Base-by-base conservation (phyloP, 139 green algal genomes). In the Pedinophyceae sp. region DNA sequence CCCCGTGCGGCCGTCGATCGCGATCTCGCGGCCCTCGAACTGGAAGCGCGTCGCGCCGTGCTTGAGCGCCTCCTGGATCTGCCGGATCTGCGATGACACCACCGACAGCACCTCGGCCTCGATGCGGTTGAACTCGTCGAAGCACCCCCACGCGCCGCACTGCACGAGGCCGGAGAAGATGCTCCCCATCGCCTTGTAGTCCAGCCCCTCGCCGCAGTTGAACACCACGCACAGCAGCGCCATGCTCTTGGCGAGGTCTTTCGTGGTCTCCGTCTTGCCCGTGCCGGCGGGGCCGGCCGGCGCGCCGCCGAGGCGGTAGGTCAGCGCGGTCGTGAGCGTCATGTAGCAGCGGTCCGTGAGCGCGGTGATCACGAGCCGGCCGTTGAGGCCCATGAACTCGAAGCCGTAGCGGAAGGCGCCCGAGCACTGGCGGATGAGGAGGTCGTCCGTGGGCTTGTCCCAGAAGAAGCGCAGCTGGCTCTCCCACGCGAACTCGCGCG, bases 101-200 rank as follows among this genome's bases (percentile, higher is more conserved):
- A 85, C 78, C 4, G 54, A 73, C 41, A 92, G 77, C 57, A 92
- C 82, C 60, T 92, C 82, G 7, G 76, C 71, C 50, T 87, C 76
- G 60, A 92, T 92, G 43, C 82, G 68, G 58, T 92, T 92, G 75
- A 92, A 92, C 69, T 92, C 82, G 52, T 92, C 82, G 52, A 92
- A 92, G 68, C 82, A 92, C 51, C 82, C 82, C 82, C 82, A 92
- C 10, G 79, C 79, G 45, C 82, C 82, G 41, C 73, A 85, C 73
- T 92, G 82, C 39, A 87, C 79, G 25, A 92, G 68, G 23, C 82
- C 82, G 30, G 50, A 74, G 66, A 88, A 92, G 59, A 88, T 92
- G 46, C 48, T 70, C 34, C 75, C 82, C 82, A 92, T 92, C 25
- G 79, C 82, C 66, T 88, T 88, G 76, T 87, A 88, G 62, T 92